phyloP scores from a whole-genome alignment of 2,329 filamentous ascomycete species.

The Thelonectria olida region DNA sequence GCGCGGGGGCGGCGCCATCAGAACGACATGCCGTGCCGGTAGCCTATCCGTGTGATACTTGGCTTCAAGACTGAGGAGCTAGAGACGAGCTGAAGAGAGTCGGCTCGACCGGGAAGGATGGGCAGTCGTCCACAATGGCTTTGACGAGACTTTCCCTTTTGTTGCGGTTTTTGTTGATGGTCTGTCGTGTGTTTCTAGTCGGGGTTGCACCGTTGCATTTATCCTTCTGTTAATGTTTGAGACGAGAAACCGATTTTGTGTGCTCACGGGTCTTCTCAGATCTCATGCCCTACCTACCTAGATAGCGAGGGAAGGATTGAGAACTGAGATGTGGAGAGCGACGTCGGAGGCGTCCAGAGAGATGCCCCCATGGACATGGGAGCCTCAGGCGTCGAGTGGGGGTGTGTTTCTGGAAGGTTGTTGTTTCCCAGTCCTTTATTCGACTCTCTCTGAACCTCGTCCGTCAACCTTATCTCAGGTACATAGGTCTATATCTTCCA shows the following conservation, averaged over 20 bases:
- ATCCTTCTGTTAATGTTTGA: neutral
- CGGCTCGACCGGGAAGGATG: neutral
- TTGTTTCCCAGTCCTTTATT: too few species aligned
- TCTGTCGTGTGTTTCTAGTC: neutral
- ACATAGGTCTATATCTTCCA: neutral
- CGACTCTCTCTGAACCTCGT: too few species aligned
- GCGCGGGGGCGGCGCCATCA: slow-evolving; percentile 4
- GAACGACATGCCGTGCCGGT: neutral
- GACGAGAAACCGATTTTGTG: neutral
- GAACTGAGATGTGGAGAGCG: neutral
- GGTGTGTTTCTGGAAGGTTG: neutral
- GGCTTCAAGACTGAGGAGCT: neutral
- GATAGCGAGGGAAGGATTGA: neutral
- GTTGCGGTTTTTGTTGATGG: neutral
- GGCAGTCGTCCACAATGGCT: neutral
- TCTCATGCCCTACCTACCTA: neutral
- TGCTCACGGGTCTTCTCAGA: neutral
- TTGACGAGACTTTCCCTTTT: neutral
- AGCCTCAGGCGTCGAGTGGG: neutral
- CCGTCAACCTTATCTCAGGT: too few species aligned
- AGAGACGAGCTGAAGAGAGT: too few species aligned
- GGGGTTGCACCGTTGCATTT: neutral
- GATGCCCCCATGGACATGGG: neutral
- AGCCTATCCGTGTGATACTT: neutral
- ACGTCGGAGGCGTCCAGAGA: neutral